Conservation (phyloP, 345 rosid genomes). For the Salix brachista region DNA sequence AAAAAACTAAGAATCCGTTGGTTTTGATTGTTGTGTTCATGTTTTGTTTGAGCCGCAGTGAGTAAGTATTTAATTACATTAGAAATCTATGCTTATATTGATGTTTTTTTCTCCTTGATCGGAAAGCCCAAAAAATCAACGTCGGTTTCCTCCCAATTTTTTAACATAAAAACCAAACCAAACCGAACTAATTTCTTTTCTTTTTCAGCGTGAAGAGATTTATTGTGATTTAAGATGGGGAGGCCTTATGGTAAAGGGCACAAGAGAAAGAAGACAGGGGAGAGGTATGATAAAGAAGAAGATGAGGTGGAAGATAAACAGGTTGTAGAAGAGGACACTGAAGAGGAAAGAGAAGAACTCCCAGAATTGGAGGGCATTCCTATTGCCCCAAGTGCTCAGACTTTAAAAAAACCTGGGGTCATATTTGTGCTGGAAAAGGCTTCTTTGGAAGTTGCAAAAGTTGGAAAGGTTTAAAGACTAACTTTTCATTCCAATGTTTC, state of each 20-base stretch:
- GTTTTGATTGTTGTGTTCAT: too few species aligned
- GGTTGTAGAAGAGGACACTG: slow-evolving; percentile 18
- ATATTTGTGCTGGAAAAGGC: slow-evolving; percentile 82
- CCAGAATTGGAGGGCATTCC: slow-evolving; percentile 58
- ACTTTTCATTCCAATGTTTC: background rate
- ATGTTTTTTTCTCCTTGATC: too few species aligned
- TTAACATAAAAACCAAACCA: too few species aligned
- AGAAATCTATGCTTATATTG: too few species aligned
- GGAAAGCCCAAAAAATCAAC: too few species aligned
- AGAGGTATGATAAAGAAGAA: slow-evolving; percentile 50
- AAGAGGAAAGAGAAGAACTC: slow-evolving; percentile 21
- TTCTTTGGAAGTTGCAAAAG: slow-evolving; percentile 86
- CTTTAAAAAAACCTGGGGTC: slow-evolving; percentile 37
- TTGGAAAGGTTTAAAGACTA: slow-evolving; percentile 61
- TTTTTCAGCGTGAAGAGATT: slow-evolving; percentile 1
- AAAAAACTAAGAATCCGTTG: too few species aligned
- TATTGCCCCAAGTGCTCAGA: slow-evolving; percentile 28
- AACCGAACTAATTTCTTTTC: background rate
- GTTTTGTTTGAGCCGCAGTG: too few species aligned
- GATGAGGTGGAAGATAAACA: slow-evolving; percentile 35
- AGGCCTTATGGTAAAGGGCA: slow-evolving; percentile 60
- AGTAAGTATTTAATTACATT: too few species aligned
- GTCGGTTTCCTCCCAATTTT: too few species aligned
- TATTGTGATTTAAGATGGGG: slow-evolving; percentile 41
- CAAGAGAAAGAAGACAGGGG: slow-evolving; percentile 58